Conservation (phyloP, 2,329 filamentous ascomycete species). For the Stylonectria norvegica region DNA sequence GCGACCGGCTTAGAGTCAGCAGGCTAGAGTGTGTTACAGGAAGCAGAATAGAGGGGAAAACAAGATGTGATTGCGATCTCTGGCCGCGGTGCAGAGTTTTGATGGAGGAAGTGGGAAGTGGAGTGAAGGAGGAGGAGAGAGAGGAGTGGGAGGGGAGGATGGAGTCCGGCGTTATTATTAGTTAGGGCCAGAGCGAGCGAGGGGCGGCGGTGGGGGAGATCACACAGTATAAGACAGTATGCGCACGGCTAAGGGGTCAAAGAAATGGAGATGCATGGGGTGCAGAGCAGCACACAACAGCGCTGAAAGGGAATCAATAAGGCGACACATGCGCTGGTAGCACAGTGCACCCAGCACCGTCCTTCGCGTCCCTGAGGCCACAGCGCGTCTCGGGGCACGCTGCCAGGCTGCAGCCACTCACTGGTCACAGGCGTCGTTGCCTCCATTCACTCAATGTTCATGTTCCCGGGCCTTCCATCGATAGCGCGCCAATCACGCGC, state of each 20-base stretch:
- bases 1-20: conserved; percentile 26
- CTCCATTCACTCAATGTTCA: no score
- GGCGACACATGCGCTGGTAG: no score
- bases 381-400: conserved; percentile 9
- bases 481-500: no score
- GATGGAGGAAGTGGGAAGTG: conserved; percentile 17
- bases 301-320: conserved; percentile 2
- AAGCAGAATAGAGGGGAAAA: conserved; percentile 5
- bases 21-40: conserved; percentile 16
- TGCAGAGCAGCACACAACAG: conserved; percentile 1
- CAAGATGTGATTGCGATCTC: conserved; percentile 21
- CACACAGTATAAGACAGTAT: no score
- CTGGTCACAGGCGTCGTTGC: conserved; percentile 5
- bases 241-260: no score
- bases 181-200: conserved; percentile 30
- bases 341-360: no score
- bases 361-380: no score
- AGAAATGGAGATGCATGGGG: conserved; percentile 2
- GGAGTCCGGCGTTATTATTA: conserved; percentile 19
- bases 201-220: no score
- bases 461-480: no score
- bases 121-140: conserved; percentile 13
- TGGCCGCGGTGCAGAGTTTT: conserved; percentile 23
- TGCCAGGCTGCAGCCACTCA: conserved; percentile 6
- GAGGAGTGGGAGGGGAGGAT: conserved; percentile 21